phyloP scores from a whole-genome alignment of 192 early-diverging fungal genomes.

The Coemansia pectinata region DNA sequence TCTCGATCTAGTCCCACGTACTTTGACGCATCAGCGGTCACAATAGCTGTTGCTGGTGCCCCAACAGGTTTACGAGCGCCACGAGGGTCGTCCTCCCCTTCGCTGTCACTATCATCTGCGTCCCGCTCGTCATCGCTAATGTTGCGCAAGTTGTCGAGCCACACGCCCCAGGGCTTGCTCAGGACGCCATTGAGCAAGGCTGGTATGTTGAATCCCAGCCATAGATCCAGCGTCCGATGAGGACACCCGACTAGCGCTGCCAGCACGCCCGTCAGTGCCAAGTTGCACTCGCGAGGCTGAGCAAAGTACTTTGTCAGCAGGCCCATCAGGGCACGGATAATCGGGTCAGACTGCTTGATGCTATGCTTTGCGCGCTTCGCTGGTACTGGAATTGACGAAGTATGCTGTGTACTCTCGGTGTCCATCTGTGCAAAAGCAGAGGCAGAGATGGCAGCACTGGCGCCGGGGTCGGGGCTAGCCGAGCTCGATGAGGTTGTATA shows the following conservation, averaged over 20 bases:
- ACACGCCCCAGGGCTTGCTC: slow-evolving; percentile 45
- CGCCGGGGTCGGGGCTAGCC: neutral
- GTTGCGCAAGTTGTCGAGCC: slow-evolving; percentile 54
- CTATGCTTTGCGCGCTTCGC: slow-evolving; percentile 33
- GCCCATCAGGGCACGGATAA: slow-evolving; percentile 67
- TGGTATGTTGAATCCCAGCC: slow-evolving; percentile 64
- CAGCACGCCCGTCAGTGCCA: slow-evolving; percentile 89
- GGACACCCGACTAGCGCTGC: slow-evolving; percentile 80
- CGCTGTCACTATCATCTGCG: slow-evolving; percentile 31
- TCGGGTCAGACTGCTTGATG: slow-evolving; percentile 61
- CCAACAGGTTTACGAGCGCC: slow-evolving; percentile 20
- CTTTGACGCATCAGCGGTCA: slow-evolving; percentile 34
- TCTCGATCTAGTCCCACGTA: slow-evolving; percentile 43
- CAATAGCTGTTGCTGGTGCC: slow-evolving; percentile 48
- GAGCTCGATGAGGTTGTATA: neutral
- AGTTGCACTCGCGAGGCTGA: slow-evolving; percentile 84
- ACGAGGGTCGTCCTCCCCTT: slow-evolving; percentile 42
- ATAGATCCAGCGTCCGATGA: slow-evolving; percentile 64
- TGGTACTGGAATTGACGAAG: neutral
- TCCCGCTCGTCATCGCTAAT: slow-evolving; percentile 30
- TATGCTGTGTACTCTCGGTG: neutral
- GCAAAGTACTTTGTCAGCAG: slow-evolving; percentile 79
- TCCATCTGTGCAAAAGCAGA: neutral
- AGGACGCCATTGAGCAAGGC: slow-evolving; percentile 43
- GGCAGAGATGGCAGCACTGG: neutral